Conservation (phyloP, 495 filamentous ascomycete species). For the Barbatosphaeria neglecta region DNA sequence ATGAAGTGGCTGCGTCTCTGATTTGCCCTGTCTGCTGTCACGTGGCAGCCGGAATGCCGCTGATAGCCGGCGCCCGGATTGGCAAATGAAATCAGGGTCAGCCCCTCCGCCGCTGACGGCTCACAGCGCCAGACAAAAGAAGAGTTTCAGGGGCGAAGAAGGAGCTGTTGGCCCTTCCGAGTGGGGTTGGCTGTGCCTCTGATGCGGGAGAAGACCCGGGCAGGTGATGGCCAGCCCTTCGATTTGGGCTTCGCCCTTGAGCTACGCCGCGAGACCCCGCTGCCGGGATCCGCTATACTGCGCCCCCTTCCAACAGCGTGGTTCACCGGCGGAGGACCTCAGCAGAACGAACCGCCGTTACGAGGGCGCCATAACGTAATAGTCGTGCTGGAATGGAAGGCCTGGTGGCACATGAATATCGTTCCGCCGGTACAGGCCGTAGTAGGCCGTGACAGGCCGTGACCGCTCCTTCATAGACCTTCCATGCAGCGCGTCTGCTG, state of each 20-base stretch:
- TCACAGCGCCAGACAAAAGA: no score
- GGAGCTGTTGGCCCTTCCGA: background rate
- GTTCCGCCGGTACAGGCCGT: no score
- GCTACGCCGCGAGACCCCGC: background rate
- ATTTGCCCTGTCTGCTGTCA: slow-evolving; percentile 16
- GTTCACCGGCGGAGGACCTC: background rate
- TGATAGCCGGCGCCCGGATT: slow-evolving; percentile 12
- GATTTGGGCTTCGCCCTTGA: background rate
- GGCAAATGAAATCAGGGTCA: background rate
- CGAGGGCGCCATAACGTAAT: background rate
- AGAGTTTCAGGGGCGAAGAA: no score
- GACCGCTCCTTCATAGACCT: background rate
- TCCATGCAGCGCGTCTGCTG: background rate
- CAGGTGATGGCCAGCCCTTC: background rate
- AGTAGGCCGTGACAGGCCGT: background rate
- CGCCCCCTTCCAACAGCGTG: background rate
- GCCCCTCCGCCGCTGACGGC: background rate
- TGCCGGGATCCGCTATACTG: background rate
- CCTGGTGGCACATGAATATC: background rate
- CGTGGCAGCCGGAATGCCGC: slow-evolving; percentile 15
- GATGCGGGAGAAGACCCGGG: no score
- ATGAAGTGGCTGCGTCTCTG: slow-evolving; percentile 16
- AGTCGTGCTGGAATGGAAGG: background rate
- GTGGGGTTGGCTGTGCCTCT: background rate
- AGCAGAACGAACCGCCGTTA: background rate